Base-by-base conservation (phyloP, 352 stramenopile species). In the Phytophthora ramorum region DNA sequence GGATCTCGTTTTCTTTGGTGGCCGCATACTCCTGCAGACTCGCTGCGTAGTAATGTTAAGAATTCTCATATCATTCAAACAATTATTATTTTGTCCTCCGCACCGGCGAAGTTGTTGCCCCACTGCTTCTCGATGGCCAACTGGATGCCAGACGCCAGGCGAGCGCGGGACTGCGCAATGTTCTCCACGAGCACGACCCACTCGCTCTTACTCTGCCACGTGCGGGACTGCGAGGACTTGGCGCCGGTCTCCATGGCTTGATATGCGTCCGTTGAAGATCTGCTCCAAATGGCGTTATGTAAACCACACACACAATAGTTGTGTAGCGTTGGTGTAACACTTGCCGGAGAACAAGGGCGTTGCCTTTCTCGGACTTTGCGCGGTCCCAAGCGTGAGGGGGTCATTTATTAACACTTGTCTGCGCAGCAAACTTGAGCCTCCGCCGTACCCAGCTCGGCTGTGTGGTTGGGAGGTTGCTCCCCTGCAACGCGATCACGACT, bases 91-190 rank as follows among this genome's bases (percentile, higher is more conserved):
- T 13, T n/a, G 7, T 14, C 28, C 6, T 10, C n/a, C 34, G 19
- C 10, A 91, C 85, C 81, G 0, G 85, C 61, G 54, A 93, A 93
- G 56, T 90, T 89, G 66, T 86, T 81, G 41, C 83, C 81, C 81
- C 85, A 93, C 59, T 90, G 83, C 65, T 90, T 90, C 68, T 93
- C 85, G 40, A 93, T 90, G 16, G 83, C 85, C 26, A 91, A 58
- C 57, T 93, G 83, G 59, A 93, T 93, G 54, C 85, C 83, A 1
- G 83, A 87, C 16, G 85, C 79, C 5, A 92, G 68, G 0, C 82
- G 79, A 26, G 85, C 72, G 48, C 87, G 83, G 38, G 83, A 93
- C 67, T 93, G 83, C 46, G 83, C 85, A 28, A 91, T 93, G 75
- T 92, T 93, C 58, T 93, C 83, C 22, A 92, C 85, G 2, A 92